Conservation (phyloP, 2,329 filamentous ascomycete species). For the Diplocarpon mali region DNA sequence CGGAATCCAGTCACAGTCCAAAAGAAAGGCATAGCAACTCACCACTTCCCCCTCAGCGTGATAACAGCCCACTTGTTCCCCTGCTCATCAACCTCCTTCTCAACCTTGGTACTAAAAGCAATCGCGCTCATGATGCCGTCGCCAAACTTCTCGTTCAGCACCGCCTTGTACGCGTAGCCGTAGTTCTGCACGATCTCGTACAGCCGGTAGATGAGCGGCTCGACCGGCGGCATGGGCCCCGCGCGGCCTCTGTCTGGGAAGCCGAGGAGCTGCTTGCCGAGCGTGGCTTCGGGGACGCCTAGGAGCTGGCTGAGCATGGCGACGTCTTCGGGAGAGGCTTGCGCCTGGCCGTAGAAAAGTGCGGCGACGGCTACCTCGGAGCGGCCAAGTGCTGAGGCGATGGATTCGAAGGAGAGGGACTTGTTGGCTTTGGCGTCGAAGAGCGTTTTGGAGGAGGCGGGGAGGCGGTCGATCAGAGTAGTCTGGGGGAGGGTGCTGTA, state of each 20-base stretch:
- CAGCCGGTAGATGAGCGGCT: conserved; percentile 66
- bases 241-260: conserved; percentile 74
- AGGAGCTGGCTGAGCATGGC: conserved; percentile 57
- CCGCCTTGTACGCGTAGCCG: conserved; percentile 84
- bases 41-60: conserved; percentile 75
- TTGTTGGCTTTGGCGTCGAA: conserved; percentile 72
- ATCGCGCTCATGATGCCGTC: conserved; percentile 97
- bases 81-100: conserved; percentile 83
- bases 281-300: conserved; percentile 41
- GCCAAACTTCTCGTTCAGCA: conserved; percentile 90
- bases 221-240: conserved; percentile 72
- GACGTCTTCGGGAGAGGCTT: conserved; percentile 57
- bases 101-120: conserved; percentile 78
- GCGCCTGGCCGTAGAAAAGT: conserved; percentile 81
- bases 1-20: conserved; percentile 35
- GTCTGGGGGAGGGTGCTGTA: conserved; percentile 33
- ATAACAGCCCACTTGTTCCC: conserved; percentile 79
- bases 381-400: conserved; percentile 63
- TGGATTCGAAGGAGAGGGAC: conserved; percentile 67
- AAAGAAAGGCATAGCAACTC: conserved; percentile 70
- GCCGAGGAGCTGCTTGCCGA: conserved; percentile 46
- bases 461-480: conserved; percentile 57
- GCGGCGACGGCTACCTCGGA: conserved; percentile 83
- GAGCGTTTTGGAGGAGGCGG: conserved; percentile 58
- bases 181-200: conserved; percentile 87